Evolutionary conservation across 2,329 filamentous ascomycete genomes (phyloP), one percentile per base, ranked within the genome.

Genomic region (Talaromyces sp.): DNA sequence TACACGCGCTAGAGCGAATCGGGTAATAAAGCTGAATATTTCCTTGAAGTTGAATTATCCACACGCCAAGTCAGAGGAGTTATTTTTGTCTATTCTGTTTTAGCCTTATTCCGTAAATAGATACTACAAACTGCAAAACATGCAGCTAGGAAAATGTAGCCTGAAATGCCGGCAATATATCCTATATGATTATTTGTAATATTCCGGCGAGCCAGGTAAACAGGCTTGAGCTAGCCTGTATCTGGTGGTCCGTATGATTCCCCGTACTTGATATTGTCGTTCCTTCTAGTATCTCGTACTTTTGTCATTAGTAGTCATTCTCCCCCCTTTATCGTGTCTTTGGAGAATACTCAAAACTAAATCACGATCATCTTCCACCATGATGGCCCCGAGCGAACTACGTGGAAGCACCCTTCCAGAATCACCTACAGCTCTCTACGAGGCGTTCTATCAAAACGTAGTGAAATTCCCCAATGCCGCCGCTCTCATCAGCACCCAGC

Each of bases 351-450:
- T 54, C 51, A 54, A 54, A 31, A 31, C 7, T 54, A 31, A 54
- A 34, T 54, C 3, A 27, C 49, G 15, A 53, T 53, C 49, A 53
- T 31, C 25, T 31, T 53, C 27, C 27, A 54, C 51, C 27, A 54
- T 54, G 51, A 54, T 54, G 27, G 51, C 51, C 17, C 27, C 51
- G 51, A 54, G 51, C 17, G 51, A 54, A 54, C 51, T 54, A 19
- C 51, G 34, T 31, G 51, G 51, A 11, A 54, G 6, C 27, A 13
- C 51, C 17, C 51, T 54, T 15, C 51, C 51, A 54, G 51, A 54
- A 27, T 19, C 10, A 54, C 51, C 51, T 34, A 54, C 15, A 34
- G 19, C 51, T 54, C 51, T 54, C 7, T 54, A 54, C 27, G 51
- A 54, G 27, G 51, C 27, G 27, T 54, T 54, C 8, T 54, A 31